Percentiles rank a stretch among this genome's conserved stretches.
These are phyloP conservation scores for Exophiala alcalophila DNA, from an alignment of 2,329 filamentous ascomycete species.

Conservation along the genomic window DNA sequence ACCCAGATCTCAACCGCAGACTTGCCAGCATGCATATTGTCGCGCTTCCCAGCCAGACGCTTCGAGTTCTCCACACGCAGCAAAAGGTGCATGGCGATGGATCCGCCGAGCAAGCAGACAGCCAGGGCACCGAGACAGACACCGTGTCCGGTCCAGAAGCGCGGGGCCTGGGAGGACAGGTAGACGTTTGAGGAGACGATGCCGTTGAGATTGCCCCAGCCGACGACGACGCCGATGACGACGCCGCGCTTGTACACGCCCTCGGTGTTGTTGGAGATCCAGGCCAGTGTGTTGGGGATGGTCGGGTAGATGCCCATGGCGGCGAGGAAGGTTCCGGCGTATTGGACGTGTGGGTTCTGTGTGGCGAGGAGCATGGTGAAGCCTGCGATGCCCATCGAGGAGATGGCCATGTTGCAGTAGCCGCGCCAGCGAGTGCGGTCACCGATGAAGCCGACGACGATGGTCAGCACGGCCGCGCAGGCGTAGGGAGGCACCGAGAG, in stretches of 20 bases:
- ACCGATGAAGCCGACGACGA: conserved; percentile 57
- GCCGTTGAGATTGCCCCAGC: conserved; percentile 89
- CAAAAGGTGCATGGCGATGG: conserved; percentile 21
- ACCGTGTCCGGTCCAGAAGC: conserved; percentile 70
- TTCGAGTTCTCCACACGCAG: conserved; percentile 21
- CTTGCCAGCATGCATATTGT: conserved; percentile 19
- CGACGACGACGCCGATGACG: conserved; percentile 81
- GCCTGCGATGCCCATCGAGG: conserved; percentile 67
- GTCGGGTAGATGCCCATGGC: conserved; percentile 85
- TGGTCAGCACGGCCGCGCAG: conserved; percentile 54
- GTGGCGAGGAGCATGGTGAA: conserved; percentile 70
- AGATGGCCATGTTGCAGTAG: conserved; percentile 66
- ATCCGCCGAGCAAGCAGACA: conserved; percentile 64
- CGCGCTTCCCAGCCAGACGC: conserved; percentile 13
- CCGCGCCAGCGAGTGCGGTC: conserved; percentile 61
- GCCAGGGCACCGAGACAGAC: conserved; percentile 71
- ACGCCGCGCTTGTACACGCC: conserved; percentile 87
- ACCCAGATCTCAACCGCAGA: conserved; percentile 15
- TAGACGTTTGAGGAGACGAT: conserved; percentile 76
- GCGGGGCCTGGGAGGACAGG: conserved; percentile 53
- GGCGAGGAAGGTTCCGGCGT: conserved; percentile 74
- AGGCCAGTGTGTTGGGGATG: conserved; percentile 81
- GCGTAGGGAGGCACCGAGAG: conserved; percentile 67
- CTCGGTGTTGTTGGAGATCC: conserved; percentile 86
- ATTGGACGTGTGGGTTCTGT: conserved; percentile 6